Percentiles rank a stretch among this genome's conserved stretches.
Evolutionary conservation across 306 rosid species (phyloP).

Genomic region (Dalbergia oliveri): DNA sequence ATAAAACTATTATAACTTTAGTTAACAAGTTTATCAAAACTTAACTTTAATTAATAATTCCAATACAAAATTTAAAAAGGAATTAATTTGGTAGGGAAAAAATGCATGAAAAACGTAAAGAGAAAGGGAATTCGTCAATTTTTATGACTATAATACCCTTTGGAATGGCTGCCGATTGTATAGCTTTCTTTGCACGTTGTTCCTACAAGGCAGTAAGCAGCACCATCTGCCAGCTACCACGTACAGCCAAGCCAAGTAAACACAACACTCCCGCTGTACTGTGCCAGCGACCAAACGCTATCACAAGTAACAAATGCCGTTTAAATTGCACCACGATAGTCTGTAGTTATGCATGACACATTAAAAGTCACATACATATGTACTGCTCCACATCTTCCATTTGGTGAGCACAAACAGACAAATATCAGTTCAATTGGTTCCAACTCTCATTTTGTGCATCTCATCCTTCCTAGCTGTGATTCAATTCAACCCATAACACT

Average conservation of each 20-base stretch:
- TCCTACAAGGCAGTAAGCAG: slow-evolving; percentile 41
- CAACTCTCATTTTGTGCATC: slow-evolving; percentile 24
- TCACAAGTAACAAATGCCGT: slow-evolving; percentile 9
- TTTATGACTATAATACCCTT: not conserved
- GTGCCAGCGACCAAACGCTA: slow-evolving; percentile 18
- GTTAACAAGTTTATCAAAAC: too few species aligned
- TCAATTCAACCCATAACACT: not conserved
- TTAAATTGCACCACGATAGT: not conserved
- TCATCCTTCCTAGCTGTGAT: slow-evolving; percentile 19
- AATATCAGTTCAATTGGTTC: slow-evolving; percentile 36
- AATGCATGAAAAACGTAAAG: not conserved
- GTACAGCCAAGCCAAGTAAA: not conserved
- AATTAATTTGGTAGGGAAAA: not conserved
- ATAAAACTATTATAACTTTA: too few species aligned
- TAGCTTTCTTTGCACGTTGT: slow-evolving; percentile 35
- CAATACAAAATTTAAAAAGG: not conserved
- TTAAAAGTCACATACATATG: slow-evolving; percentile 9
- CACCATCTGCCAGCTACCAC: slow-evolving; percentile 39
- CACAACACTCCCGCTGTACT: slow-evolving; percentile 11
- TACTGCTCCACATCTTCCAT: slow-evolving; percentile 31
- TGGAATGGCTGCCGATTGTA: slow-evolving; percentile 30
- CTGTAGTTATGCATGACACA: slow-evolving; percentile 25
- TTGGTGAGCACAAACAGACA: slow-evolving; percentile 37
- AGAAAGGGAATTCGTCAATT: not conserved
- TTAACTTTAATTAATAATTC: too few species aligned